A percentile compares a stretch with the other conserved stretches of the same genome.
Conservation (phyloP, 2,329 filamentous ascomycete species). For the Talaromyces sp. region DNA sequence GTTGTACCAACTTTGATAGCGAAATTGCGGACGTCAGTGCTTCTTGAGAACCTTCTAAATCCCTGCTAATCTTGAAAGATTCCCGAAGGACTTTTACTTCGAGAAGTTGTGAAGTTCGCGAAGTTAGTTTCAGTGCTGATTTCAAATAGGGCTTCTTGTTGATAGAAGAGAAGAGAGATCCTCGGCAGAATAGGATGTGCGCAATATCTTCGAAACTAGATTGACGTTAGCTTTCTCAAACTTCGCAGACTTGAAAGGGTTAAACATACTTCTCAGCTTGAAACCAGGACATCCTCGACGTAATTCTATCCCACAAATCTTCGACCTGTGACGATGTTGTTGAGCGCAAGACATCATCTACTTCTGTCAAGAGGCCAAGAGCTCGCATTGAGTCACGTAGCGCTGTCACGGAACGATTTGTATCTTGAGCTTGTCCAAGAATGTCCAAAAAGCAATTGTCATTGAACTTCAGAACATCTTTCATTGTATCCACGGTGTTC, state of each 20-base stretch:
- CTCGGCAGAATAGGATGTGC: constrained; percentile 76
- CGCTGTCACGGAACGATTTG: constrained; percentile 39
- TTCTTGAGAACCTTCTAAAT: constrained; percentile 79
- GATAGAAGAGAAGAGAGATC: constrained; percentile 77
- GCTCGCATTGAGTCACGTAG: constrained; percentile 60
- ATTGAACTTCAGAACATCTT: constrained; percentile 56
- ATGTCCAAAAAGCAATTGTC: constrained; percentile 59
- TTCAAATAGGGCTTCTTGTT: constrained; percentile 67
- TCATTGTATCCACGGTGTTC: constrained; percentile 61
- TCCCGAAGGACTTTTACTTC: constrained; percentile 76
- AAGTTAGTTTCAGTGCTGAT: constrained; percentile 59
- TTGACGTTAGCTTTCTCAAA: background rate
- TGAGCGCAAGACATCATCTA: constrained; percentile 72
- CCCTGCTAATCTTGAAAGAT: constrained; percentile 72
- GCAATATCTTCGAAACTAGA: constrained; percentile 62
- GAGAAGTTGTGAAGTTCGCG: constrained; percentile 63
- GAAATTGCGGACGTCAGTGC: constrained; percentile 82
- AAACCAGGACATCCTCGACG: constrained; percentile 73
- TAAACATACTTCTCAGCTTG: constrained; percentile 65
- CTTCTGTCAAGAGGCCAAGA: constrained; percentile 74
- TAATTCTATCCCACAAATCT: constrained; percentile 62
- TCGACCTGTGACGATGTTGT: constrained; percentile 60
- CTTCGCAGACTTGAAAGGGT: background rate
- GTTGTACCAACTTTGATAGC: constrained; percentile 71
- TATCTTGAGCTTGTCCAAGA: constrained; percentile 41